A percentile compares a stretch with the other conserved stretches of the same genome.
Evolutionary conservation across 345 rosid species (phyloP).

Genomic region (Capsella bursapastoris): DNA sequence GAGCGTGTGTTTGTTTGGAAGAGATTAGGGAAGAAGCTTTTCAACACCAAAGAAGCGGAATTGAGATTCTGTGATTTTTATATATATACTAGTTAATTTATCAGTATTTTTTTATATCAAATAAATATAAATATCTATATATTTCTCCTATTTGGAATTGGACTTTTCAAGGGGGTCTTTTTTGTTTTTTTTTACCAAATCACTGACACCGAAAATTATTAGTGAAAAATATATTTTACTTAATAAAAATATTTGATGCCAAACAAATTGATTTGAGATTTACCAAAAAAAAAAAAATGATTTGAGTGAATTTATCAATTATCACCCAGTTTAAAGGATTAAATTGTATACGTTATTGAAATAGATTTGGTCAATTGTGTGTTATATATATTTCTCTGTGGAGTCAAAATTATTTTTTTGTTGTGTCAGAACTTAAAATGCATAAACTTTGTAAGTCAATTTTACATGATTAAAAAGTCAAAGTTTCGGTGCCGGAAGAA

Average conservation of each 20-base stretch:
- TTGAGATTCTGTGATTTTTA: slow-evolving; percentile 23
- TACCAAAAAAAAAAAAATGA: too few species aligned
- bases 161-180: slow-evolving; percentile 11
- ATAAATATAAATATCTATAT: neutral
- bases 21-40: slow-evolving; percentile 7
- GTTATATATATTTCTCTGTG: neutral
- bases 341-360: neutral
- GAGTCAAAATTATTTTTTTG: neutral
- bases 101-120: neutral
- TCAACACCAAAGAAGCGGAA: slow-evolving; percentile 38
- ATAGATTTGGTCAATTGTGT: neutral
- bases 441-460: neutral
- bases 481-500: slow-evolving; percentile 6
- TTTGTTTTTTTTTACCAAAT: slow-evolving; percentile 2
- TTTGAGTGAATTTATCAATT: too few species aligned
- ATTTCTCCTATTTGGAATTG: slow-evolving; percentile 11
- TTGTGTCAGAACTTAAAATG: neutral
- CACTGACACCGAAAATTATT: neutral
- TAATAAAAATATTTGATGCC: neutral
- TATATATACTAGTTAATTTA: neutral
- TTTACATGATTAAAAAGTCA: neutral
- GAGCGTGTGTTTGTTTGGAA: neutral
- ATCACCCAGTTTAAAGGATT: neutral
- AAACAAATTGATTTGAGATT: neutral
- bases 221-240: neutral